A percentile compares a stretch with the other conserved stretches of the same genome.
These are phyloP conservation scores for Laguncularia racemosa DNA, from an alignment of 345 rosid genomes.

Conservation along the genomic window DNA sequence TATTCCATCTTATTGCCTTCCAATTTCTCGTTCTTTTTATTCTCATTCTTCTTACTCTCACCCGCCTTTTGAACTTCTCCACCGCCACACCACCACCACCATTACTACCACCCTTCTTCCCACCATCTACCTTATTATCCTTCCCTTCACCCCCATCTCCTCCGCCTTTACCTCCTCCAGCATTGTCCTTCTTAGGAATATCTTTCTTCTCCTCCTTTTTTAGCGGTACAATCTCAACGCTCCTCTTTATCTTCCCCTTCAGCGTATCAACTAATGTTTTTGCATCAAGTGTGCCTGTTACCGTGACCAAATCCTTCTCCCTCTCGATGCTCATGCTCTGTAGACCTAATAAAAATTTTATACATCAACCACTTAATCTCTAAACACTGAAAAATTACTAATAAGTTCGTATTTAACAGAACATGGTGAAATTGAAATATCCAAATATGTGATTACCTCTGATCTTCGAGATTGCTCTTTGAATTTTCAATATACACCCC, in stretches of 20 bases:
- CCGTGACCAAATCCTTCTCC: slow-evolving; percentile 35
- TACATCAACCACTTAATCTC: background rate
- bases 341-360: slow-evolving; percentile 20
- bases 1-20: slow-evolving; percentile 13
- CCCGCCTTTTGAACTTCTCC: background rate
- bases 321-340: slow-evolving; percentile 17
- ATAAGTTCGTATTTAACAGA: too few species aligned
- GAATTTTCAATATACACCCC: slow-evolving; percentile 34
- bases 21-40: background rate
- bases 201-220: slow-evolving; percentile 22
- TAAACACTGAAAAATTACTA: background rate
- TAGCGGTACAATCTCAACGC: slow-evolving; percentile 29
- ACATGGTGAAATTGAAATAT: background rate
- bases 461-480: slow-evolving; percentile 19
- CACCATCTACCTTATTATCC: slow-evolving; percentile 11
- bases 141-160: slow-evolving; percentile 17
- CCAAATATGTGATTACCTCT: slow-evolving; percentile 13
- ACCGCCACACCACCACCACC: slow-evolving; percentile 1
- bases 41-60: background rate
- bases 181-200: background rate
- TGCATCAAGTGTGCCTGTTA: slow-evolving; percentile 38
- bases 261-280: slow-evolving; percentile 23
- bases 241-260: slow-evolving; percentile 27
- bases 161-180: background rate
- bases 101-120: background rate